These are phyloP conservation scores for Zelonia costaricensis DNA, from an alignment of 208 protist genomes.

Conservation along the genomic window DNA sequence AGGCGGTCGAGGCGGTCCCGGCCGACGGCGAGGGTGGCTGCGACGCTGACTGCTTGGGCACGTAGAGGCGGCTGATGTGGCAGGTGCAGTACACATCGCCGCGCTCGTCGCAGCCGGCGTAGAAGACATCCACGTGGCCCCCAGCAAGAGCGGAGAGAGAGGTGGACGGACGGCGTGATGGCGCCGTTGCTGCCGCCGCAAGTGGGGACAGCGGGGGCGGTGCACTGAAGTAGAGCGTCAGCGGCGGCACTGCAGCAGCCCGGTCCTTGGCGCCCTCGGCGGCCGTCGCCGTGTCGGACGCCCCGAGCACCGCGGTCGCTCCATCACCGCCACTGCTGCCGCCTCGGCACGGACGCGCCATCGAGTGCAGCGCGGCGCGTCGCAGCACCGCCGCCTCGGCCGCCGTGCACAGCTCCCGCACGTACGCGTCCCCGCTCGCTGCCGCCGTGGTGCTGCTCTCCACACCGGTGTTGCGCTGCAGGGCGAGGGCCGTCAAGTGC, in stretches of 20 bases:
- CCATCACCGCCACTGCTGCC: not conserved
- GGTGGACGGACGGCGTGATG: not conserved
- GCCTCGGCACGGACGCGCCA: not conserved
- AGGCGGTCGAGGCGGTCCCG: not conserved
- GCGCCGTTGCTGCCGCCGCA: not conserved
- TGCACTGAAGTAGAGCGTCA: conserved; percentile 30
- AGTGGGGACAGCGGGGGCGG: not conserved
- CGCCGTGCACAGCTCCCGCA: conserved; percentile 24
- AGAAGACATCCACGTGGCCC: conserved; percentile 11
- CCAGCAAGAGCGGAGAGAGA: not conserved
- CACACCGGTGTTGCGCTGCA: conserved; percentile 56
- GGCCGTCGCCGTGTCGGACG: no score
- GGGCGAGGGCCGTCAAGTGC: conserved; percentile 9
- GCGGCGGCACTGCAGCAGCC: not conserved
- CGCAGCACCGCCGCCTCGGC: conserved; percentile 23
- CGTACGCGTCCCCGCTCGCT: conserved; percentile 21
- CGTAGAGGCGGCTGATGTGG: conserved; percentile 19
- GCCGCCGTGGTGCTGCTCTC: conserved; percentile 7
- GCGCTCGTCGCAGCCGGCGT: conserved; percentile 26
- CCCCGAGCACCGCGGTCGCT: no score
- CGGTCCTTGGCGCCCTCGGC: no score
- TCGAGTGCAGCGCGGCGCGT: conserved; percentile 16
- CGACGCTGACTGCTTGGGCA: not conserved
- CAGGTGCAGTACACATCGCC: conserved; percentile 30
- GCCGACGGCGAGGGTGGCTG: not conserved